Evolutionary conservation across 2,329 filamentous ascomycete genomes (phyloP), one percentile per base, ranked within the genome.

Genomic region (Xylaria polymorpha): DNA sequence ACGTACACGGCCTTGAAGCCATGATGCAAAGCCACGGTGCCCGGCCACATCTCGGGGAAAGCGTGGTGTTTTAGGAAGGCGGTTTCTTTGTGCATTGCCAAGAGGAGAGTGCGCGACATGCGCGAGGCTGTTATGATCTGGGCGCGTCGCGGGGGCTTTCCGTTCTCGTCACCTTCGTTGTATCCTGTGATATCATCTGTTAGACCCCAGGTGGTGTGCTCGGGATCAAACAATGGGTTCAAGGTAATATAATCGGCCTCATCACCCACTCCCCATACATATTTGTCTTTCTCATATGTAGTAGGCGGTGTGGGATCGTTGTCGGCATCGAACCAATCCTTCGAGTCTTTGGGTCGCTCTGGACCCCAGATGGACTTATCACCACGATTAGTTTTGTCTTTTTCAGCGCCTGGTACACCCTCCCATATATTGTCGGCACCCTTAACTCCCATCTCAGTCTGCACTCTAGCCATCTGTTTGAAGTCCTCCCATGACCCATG

Each of bases 31-130:
- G 94, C 93, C 0, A 93, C 90, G 0, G 92, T 96, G 0, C 91
- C 91, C 0, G 94, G 93, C 94, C 94, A 98, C 94, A 98, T 98
- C 81, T 98, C 95, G 0, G 94, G 93, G 79, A 97, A 97, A 83
- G 96, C 97, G 72, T 93, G 92, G 80, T 97, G 92, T 75, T 94
- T 94, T 77, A 91, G 91, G 75, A 93, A 87, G 37, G 90, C 89
- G 4, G 94, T 97, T 83, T 97, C 94, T 64, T 90, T 88, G 83
- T 98, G 95, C 95, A 98, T 98, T 20, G 91, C 91, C 70, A 90
- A 84, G 15, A 98, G 86, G 57, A 98, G 88, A 56, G 89, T 89
- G 58, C 90, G 90, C 14, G 92, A 96, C 82, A 98, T 91, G 62
- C 95, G 90, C 0, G 92, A 92, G 0, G 94, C 91, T 0, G 94